Evolutionary conservation across 2,329 filamentous ascomycete genomes (phyloP).

Genomic region (Trichothecium sympodiale): DNA sequence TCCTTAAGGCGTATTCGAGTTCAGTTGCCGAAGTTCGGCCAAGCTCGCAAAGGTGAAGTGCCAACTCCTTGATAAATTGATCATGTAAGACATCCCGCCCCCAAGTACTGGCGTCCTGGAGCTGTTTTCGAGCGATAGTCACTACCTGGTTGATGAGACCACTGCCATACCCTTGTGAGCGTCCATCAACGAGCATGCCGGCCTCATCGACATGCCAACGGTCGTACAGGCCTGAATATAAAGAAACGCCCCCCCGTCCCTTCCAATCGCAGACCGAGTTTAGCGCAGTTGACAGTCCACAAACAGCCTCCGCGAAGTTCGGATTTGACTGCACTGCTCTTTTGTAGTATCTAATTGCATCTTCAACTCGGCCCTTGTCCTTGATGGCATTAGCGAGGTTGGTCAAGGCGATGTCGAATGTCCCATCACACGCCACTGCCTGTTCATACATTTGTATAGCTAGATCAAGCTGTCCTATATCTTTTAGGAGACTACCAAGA

Average conservation of each 20-base stretch:
- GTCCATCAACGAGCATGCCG: conserved; percentile 72
- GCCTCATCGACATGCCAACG: conserved; percentile 86
- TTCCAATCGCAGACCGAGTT: conserved; percentile 96
- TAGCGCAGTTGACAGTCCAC: conserved; percentile 84
- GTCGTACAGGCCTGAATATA: conserved; percentile 64
- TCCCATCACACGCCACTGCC: conserved; percentile 83
- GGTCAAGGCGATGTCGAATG: conserved; percentile 91
- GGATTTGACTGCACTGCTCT: conserved; percentile 86
- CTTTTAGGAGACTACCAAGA: conserved; percentile 86
- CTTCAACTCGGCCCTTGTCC: conserved; percentile 82
- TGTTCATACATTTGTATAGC: conserved; percentile 97
- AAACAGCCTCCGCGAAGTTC: conserved; percentile 93
- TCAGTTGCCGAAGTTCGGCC: conserved; percentile 19
- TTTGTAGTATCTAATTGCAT: conserved; percentile 87
- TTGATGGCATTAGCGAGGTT: conserved; percentile 97
- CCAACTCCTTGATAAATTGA: conserved; percentile 37
- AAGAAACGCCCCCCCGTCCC: conserved; percentile 73
- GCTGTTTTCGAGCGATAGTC: conserved; percentile 79
- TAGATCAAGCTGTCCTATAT: conserved; percentile 83
- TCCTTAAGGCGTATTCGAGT: conserved; percentile 23
- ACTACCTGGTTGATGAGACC: conserved; percentile 88
- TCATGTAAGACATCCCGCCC: conserved; percentile 59
- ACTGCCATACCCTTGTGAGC: conserved; percentile 45
- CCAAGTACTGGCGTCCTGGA: conserved; percentile 79
- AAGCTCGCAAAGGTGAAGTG: conserved; percentile 24